Evolutionary conservation across 441 rosid species (phyloP).

Genomic region (Erodium moschatum): DNA sequence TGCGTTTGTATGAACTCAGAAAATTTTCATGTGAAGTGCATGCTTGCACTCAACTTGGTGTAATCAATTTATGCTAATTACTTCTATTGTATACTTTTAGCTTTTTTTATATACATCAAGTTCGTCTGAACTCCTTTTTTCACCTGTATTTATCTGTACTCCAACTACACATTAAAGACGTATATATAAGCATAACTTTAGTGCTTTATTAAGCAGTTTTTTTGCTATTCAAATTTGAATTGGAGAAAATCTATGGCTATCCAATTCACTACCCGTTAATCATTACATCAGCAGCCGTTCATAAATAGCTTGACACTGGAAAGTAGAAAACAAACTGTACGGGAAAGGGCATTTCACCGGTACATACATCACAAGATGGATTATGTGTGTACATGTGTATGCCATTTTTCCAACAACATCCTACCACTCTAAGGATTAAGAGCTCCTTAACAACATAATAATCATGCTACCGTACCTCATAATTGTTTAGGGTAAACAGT

Average conservation of each 20-base stretch:
- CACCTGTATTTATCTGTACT: not conserved
- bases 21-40: not conserved
- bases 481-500: constrained; percentile 67
- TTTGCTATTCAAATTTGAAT: not conserved
- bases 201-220: not conserved
- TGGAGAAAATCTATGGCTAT: not conserved
- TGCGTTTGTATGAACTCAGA: not conserved
- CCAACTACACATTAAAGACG: not conserved
- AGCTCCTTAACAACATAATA: not conserved
- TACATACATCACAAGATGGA: not conserved
- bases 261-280: not conserved
- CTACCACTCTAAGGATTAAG: not conserved
- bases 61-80: not conserved
- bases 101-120: not conserved
- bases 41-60: not conserved
- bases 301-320: not conserved
- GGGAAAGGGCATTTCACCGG: not conserved
- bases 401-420: not conserved
- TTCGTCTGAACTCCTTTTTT: not conserved
- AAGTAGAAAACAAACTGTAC: not conserved
- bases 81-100: not conserved
- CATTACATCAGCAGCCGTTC: not conserved
- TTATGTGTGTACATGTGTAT: not conserved
- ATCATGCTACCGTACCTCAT: constrained; percentile 36
- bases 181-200: not conserved